These are phyloP conservation scores for Fusarium cyanostomum DNA, from an alignment of 2,329 filamentous ascomycete genomes.

Conservation along the genomic window DNA sequence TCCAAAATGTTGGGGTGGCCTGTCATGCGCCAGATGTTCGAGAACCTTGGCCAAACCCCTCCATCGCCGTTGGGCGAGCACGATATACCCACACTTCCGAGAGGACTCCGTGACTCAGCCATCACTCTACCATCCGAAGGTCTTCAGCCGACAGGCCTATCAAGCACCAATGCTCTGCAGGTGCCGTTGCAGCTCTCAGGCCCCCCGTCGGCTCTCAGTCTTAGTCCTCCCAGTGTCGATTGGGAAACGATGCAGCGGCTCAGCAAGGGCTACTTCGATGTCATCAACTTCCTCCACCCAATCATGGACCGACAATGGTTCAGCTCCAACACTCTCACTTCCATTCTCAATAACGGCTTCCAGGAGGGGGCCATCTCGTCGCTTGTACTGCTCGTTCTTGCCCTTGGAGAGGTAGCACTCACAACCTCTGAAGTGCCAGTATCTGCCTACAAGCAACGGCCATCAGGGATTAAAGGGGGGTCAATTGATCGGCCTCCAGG, in stretches of 20 bases:
- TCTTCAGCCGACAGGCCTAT: conserved; percentile 31
- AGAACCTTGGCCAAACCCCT: conserved; percentile 38
- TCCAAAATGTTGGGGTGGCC: conserved; percentile 42
- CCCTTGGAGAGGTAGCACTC: conserved; percentile 67
- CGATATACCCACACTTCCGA: conserved; percentile 27
- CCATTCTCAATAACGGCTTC: conserved; percentile 56
- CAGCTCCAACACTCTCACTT: conserved; percentile 55
- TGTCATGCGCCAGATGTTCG: conserved; percentile 40
- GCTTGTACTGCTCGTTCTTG: conserved; percentile 65
- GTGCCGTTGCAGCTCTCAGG: conserved; percentile 35
- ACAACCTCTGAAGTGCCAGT: conserved; percentile 60
- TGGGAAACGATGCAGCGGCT: conserved; percentile 61
- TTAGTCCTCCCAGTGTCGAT: conserved; percentile 47
- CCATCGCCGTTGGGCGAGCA: conserved; percentile 28
- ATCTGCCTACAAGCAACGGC: conserved; percentile 53
- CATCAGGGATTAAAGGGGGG: conserved; percentile 64
- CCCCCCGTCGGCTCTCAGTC: conserved; percentile 20
- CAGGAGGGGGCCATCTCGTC: conserved; percentile 60
- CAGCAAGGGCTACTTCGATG: conserved; percentile 66
- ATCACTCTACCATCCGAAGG: conserved; percentile 35
- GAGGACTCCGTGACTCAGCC: conserved; percentile 37
- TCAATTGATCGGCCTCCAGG: conserved; percentile 62
- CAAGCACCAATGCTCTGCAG: conserved; percentile 29
- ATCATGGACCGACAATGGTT: conserved; percentile 67
- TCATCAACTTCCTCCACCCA: conserved; percentile 67